Conservation (phyloP, 257 asterid species). For the Solanum virginianum region DNA sequence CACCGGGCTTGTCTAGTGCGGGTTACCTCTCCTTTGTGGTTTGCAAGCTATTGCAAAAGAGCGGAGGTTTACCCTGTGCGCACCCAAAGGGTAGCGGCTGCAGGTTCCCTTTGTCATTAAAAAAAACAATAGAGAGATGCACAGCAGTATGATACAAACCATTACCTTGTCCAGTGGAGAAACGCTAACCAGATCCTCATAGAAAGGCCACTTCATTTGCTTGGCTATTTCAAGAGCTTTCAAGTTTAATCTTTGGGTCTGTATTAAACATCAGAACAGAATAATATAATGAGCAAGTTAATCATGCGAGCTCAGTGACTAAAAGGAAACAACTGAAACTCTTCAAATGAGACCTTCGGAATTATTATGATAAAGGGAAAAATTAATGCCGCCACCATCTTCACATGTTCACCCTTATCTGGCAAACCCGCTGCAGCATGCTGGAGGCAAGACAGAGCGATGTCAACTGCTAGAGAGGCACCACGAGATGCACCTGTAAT, state of each 20-base stretch:
- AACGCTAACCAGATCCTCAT: slow-evolving; percentile 30
- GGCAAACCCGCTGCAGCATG: slow-evolving; percentile 40
- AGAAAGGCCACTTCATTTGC: slow-evolving; percentile 68
- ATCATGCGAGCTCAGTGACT: not conserved
- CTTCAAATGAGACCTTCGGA: slow-evolving; percentile 49
- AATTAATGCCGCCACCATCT: slow-evolving; percentile 34
- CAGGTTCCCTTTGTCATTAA: too few relatives aligned
- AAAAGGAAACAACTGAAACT: not conserved
- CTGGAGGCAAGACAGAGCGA: slow-evolving; percentile 50
- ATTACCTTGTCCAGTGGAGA: slow-evolving; percentile 47
- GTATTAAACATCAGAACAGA: slow-evolving; percentile 14
- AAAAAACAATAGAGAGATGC: not conserved
- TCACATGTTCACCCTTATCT: slow-evolving; percentile 34
- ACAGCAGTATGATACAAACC: not conserved
- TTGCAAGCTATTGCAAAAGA: too few relatives aligned
- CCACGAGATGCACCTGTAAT: slow-evolving; percentile 45
- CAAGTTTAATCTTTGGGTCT: slow-evolving; percentile 57
- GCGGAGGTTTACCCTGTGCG: too few relatives aligned
- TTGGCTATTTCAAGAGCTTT: slow-evolving; percentile 68
- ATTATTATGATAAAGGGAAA: slow-evolving; percentile 62
- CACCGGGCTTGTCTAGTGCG: too few relatives aligned
- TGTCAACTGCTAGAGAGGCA: slow-evolving; percentile 21
- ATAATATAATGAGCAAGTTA: slow-evolving; percentile 2
- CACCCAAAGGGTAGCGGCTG: too few relatives aligned
- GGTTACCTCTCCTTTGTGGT: too few relatives aligned